A percentile compares a stretch with the other conserved stretches of the same genome.
Evolutionary conservation across 768 basidiomycete genomes (phyloP).

Genomic region (Naematelia aurantialba): DNA sequence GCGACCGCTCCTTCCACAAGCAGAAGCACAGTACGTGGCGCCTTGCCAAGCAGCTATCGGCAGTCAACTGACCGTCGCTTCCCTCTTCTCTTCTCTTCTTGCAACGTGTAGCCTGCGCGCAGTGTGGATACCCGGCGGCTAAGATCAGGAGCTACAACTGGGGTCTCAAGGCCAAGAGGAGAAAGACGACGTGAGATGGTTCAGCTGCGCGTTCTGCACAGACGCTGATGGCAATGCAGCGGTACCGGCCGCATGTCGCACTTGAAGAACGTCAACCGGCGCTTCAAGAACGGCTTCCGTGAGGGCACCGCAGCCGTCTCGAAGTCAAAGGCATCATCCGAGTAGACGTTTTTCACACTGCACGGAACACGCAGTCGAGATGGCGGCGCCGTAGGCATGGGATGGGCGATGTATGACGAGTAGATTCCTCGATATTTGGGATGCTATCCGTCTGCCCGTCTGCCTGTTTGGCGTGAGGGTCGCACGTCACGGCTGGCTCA

Average conservation of each 20-base stretch:
- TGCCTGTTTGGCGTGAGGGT: not conserved
- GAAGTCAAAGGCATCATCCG: conserved; percentile 60
- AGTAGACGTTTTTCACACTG: conserved; percentile 40
- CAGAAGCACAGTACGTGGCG: conserved; percentile 85
- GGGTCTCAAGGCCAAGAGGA: conserved; percentile 98
- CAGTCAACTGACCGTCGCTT: not conserved
- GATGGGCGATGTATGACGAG: conserved; percentile 4
- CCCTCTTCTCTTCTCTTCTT: conserved; percentile 3
- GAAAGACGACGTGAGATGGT: conserved; percentile 75
- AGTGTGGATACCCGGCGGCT: conserved; percentile 94
- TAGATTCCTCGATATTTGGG: conserved; percentile 1
- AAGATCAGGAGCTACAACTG: conserved; percentile 95
- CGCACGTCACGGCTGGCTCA: too few relatives aligned
- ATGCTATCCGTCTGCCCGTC: not conserved
- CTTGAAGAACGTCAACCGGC: conserved; percentile 85
- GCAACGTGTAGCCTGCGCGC: conserved; percentile 70
- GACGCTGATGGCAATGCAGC: too few relatives aligned
- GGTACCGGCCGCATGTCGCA: conserved; percentile 94
- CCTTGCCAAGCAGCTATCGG: not conserved
- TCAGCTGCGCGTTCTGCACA: too few relatives aligned
- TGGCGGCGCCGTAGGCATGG: not conserved
- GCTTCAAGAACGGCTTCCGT: conserved; percentile 99
- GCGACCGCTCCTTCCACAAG: conserved; percentile 91
- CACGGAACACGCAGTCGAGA: too few relatives aligned
- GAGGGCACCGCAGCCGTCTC: conserved; percentile 91